Evolutionary conservation across 2,329 filamentous ascomycete species (phyloP).

Genomic region (Fusarium liriodendri): DNA sequence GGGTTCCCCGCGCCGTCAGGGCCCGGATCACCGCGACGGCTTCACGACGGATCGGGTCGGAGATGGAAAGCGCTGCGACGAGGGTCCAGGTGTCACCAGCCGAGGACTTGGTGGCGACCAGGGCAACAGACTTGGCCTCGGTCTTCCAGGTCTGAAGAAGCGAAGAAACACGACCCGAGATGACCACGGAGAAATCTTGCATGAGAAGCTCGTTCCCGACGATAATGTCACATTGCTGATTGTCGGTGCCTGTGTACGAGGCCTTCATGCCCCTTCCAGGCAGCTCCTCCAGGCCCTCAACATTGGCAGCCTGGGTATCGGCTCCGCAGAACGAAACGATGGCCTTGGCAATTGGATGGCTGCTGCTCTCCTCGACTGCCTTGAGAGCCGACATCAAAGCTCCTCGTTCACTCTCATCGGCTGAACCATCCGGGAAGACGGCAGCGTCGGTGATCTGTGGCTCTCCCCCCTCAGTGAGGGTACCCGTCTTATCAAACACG

Average conservation of each 20-base stretch:
- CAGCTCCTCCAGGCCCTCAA: conserved; percentile 70
- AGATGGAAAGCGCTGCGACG: conserved; percentile 77
- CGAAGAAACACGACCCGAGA: conserved; percentile 50
- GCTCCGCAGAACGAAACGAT: conserved; percentile 70
- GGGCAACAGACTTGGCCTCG: conserved; percentile 72
- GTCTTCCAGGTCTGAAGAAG: conserved; percentile 68
- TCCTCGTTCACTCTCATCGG: conserved; percentile 39
- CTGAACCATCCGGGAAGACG: conserved; percentile 50
- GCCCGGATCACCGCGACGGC: conserved; percentile 72
- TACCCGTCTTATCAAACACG: conserved; percentile 91
- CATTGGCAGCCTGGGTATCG: conserved; percentile 45
- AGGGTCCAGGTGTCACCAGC: conserved; percentile 59
- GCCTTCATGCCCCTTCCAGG: conserved; percentile 79
- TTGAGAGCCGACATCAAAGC: conserved; percentile 66
- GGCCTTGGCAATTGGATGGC: conserved; percentile 79
- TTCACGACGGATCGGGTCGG: conserved; percentile 84
- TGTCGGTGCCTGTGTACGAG: conserved; percentile 38
- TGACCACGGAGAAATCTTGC: conserved; percentile 56
- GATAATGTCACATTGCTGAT: conserved; percentile 60
- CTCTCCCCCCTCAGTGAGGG: conserved; percentile 78
- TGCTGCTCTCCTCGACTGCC: conserved; percentile 76
- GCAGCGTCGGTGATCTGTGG: conserved; percentile 72
- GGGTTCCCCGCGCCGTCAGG: conserved; percentile 73
- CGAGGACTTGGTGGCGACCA: conserved; percentile 60
- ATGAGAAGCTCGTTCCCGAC: conserved; percentile 82